Percentiles rank a stretch among this genome's conserved stretches.
Evolutionary conservation across 352 stramenopile genomes (phyloP).

Genomic region (Phytopythium sindhum): DNA sequence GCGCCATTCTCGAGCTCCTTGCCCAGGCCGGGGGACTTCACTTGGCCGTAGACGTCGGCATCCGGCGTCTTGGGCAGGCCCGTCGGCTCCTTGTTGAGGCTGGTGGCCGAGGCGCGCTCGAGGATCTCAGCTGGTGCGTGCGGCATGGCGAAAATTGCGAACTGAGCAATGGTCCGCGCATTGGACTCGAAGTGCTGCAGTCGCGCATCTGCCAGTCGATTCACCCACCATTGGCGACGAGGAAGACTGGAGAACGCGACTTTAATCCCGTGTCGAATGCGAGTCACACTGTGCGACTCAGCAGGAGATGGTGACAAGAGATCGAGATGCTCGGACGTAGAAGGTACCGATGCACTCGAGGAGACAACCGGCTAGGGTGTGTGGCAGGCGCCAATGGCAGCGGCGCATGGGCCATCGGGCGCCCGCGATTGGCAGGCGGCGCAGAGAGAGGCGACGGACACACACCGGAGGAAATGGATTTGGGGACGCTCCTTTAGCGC

Average conservation of each 20-base stretch:
- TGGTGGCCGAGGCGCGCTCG: slow-evolving; percentile 1
- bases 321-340: background rate
- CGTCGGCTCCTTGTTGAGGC: slow-evolving; percentile 3
- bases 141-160: background rate
- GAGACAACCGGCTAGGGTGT: background rate
- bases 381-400: slow-evolving; percentile 1
- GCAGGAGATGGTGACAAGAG: background rate
- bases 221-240: background rate
- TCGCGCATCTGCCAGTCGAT: background rate
- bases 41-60: slow-evolving; percentile 1
- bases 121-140: slow-evolving; percentile 1
- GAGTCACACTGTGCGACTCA: background rate
- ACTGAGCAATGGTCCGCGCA: background rate
- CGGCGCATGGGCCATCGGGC: background rate
- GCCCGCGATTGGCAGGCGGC: background rate
- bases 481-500: background rate
- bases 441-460: background rate
- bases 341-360: background rate
- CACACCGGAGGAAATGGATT: background rate
- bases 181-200: background rate
- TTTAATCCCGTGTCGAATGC: background rate
- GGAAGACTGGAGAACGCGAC: background rate
- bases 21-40: background rate
- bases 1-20: slow-evolving; percentile 33
- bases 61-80: background rate